Base-by-base conservation (phyloP, 805 yeast genomes). In the Candida pseudofarinosa region DNA sequence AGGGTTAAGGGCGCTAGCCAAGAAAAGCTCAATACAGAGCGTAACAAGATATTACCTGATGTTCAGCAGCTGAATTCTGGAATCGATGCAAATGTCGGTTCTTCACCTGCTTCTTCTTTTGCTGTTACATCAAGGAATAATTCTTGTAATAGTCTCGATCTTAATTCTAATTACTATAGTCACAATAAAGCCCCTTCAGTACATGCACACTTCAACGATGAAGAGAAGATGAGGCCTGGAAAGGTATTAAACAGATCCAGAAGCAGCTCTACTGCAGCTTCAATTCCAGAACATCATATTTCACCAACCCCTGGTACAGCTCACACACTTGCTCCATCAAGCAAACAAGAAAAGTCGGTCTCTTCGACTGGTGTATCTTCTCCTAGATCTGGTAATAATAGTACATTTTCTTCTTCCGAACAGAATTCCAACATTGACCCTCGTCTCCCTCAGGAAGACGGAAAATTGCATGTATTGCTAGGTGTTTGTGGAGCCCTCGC, bases 201-300 rank as follows among this genome's bases (percentile, higher is more conserved):
- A 48, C 95, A 86, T 62, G 89, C 93, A 0, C 95, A 85, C 62
- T 86, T 86, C 57, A 76, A 74, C 50, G 81, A 80, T 7, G 85
- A 81, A 47, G 90, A 85, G 43, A 71, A 83, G 1, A 57, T 79
- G n/a, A 82, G 78, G 54, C 81, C 63, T 4, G 59, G 52, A 7
- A 68, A 67, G 43, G 43, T 53, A 3, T 47, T 37, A 23, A 60
- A 49, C 40, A 43, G 73, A 33, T 66, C 73, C 2, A 56, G 75
- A 42, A 68, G 73, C 48, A 70, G 71, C 5, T 67, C 73, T 10
- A 52, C 54, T 33, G 54, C 62, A 17, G 63, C 59, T 7, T 48
- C 62, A 5, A 55, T 55, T 30, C 52, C 65, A 7, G 67, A 58
- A 6, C 44, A 44, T 40, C 51, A n/a, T 35, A 39, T 19, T 37